Evolutionary conservation across 768 basidiomycete genomes (phyloP).

Genomic region (Sistotremastrum suecicum): DNA sequence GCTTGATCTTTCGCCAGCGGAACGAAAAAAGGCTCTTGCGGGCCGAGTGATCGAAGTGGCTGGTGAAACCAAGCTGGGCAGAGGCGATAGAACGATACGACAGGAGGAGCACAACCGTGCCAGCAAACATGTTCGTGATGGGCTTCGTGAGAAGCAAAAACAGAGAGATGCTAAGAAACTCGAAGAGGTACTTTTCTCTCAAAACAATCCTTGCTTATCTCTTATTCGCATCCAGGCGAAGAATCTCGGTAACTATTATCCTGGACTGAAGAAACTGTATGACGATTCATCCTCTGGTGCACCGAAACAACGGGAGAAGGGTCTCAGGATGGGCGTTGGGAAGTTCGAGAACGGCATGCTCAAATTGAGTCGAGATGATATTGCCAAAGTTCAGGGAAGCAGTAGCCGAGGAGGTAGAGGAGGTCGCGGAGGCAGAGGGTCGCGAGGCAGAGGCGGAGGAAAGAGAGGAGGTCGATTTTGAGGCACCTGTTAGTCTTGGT

Average conservation of each 20-base stretch:
- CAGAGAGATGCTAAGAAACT: conserved; percentile 39
- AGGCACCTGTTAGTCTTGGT: not conserved
- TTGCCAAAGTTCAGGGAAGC: conserved; percentile 23
- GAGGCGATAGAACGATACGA: conserved; percentile 51
- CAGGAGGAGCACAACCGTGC: conserved; percentile 55
- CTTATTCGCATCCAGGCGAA: conserved; percentile 42
- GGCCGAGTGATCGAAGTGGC: conserved; percentile 66
- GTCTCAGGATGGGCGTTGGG: conserved; percentile 68
- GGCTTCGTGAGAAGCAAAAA: conserved; percentile 46
- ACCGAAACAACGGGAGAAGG: conserved; percentile 35
- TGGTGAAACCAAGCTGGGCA: conserved; percentile 56
- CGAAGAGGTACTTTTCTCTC: conserved; percentile 41
- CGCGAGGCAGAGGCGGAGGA: conserved; percentile 13
- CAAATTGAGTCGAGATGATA: conserved; percentile 48
- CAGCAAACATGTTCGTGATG: conserved; percentile 57
- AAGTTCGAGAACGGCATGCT: conserved; percentile 58
- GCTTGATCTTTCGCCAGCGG: conserved; percentile 46
- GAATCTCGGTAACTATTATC: conserved; percentile 75
- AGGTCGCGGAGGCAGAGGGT: conserved; percentile 14
- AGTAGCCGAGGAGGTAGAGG: conserved; percentile 4
- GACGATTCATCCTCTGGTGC: conserved; percentile 20
- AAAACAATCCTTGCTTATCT: conserved; percentile 1
- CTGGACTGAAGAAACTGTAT: conserved; percentile 55
- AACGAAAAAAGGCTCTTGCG: conserved; percentile 58
- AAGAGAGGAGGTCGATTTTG: conserved; percentile 11